These are phyloP conservation scores for Penicillium canescens DNA, from an alignment of 495 filamentous ascomycete species.

Conservation along the genomic window DNA sequence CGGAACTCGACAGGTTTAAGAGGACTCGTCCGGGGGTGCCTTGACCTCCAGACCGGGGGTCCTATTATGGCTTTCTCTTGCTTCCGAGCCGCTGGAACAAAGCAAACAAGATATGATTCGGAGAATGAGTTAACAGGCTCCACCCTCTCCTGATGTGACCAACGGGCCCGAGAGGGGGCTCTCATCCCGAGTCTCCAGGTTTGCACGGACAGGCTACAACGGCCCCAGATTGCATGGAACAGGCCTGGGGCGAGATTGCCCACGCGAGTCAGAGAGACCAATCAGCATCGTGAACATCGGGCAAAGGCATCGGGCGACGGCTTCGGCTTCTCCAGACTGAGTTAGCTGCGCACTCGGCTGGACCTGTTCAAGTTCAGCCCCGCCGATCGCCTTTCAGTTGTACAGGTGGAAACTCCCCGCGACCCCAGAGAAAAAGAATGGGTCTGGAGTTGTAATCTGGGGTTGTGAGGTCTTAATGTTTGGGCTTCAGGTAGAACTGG, in stretches of 20 bases:
- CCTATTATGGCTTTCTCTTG: constrained; percentile 8
- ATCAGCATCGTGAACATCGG: neutral
- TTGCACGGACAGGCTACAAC: constrained; percentile 3
- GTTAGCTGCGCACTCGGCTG: constrained; percentile 13
- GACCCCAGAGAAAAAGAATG: neutral
- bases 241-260: neutral
- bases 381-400: constrained; percentile 14
- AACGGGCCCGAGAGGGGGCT: constrained; percentile 1
- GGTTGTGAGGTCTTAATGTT: neutral
- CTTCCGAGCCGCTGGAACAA: constrained; percentile 15
- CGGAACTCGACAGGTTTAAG: constrained; percentile 20
- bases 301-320: constrained; percentile 1
- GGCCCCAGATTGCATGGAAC: neutral
- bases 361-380: constrained; percentile 1
- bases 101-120: constrained; percentile 9
- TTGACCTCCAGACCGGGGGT: constrained; percentile 11
- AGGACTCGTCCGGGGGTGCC: constrained; percentile 10
- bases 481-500: neutral
- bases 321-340: constrained; percentile 21
- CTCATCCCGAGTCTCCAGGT: constrained; percentile 1
- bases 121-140: constrained; percentile 1
- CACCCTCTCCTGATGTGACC: constrained; percentile 3
- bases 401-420: constrained; percentile 4
- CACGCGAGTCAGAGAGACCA: neutral
- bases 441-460: neutral